Conservation (phyloP, 139 green algal genomes). For the Coelastrella sp. region DNA sequence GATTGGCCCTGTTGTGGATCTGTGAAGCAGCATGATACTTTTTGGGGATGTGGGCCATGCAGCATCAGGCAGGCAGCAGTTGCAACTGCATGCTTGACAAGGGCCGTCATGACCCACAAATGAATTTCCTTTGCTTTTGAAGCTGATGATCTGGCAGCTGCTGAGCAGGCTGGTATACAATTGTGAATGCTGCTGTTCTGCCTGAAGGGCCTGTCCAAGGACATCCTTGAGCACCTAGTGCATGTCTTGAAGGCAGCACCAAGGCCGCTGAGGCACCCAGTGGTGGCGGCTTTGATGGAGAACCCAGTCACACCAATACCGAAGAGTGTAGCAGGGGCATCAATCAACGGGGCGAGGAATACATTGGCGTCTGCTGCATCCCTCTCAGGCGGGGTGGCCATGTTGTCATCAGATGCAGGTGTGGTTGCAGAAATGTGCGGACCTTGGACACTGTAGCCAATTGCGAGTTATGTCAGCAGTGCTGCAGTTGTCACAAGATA, state of each 20-base stretch:
- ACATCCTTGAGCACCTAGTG: slow-evolving; percentile 34
- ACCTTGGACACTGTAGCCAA: no score
- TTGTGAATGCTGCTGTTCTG: background rate
- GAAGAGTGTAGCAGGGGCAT: background rate
- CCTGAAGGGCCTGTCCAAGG: slow-evolving; percentile 31
- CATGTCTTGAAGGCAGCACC: slow-evolving; percentile 24
- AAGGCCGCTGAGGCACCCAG: slow-evolving; percentile 7
- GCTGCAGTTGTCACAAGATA: no score
- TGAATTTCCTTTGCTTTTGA: no score
- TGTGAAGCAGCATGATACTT: background rate
- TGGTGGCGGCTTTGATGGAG: slow-evolving; percentile 9
- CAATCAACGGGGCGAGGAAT: background rate
- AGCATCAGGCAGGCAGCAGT: background rate
- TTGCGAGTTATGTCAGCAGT: no score
- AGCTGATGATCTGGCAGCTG: background rate
- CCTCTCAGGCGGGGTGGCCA: background rate
- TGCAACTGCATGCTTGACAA: background rate
- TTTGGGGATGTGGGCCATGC: background rate
- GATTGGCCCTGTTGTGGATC: no score
- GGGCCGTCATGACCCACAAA: background rate
- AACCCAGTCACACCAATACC: background rate
- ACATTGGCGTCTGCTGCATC: background rate
- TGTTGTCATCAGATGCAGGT: background rate
- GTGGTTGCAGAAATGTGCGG: background rate
- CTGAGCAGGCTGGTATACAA: no score